phyloP scores from a whole-genome alignment of 2,329 filamentous ascomycete genomes.

The Diplodia mutila region DNA sequence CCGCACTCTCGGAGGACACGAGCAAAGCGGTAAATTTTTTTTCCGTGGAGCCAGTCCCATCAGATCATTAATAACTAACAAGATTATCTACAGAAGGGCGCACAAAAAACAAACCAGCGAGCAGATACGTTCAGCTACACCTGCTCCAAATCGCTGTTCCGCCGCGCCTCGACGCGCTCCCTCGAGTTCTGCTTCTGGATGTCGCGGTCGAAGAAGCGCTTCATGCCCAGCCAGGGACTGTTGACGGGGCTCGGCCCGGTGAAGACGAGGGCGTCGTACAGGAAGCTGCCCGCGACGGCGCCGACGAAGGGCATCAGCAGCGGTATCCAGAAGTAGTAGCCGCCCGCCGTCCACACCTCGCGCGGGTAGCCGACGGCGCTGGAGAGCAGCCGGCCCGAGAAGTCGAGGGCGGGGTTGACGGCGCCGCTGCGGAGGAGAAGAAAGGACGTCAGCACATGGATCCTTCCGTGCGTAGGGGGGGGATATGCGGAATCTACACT shows the following conservation, averaged over 20 bases:
- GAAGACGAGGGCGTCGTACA: slow-evolving; percentile 71
- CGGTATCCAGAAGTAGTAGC: slow-evolving; percentile 73
- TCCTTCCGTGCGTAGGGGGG: too few species aligned
- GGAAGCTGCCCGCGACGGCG: slow-evolving; percentile 64
- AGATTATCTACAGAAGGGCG: not conserved
- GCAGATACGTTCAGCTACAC: not conserved
- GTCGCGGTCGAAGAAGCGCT: not conserved
- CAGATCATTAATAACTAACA: not conserved
- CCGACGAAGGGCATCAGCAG: slow-evolving; percentile 64
- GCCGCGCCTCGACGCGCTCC: not conserved
- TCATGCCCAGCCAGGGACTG: slow-evolving; percentile 62
- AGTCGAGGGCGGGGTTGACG: slow-evolving; percentile 71
- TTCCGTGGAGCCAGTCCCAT: too few species aligned
- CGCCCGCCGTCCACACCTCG: slow-evolving; percentile 68
- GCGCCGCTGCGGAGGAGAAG: slow-evolving; percentile 5
- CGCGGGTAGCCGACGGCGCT: slow-evolving; percentile 70
- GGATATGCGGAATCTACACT: too few species aligned
- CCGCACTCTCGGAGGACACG: too few species aligned
- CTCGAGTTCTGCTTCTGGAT: not conserved
- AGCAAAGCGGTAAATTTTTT: too few species aligned
- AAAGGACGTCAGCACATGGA: too few species aligned
- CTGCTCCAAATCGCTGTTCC: not conserved
- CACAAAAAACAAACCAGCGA: too few species aligned
- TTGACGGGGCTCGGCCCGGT: slow-evolving; percentile 73
- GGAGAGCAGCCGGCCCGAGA: slow-evolving; percentile 68